Evolutionary conservation across 352 stramenopile species (phyloP), one percentile per base, ranked within the genome.

Genomic region (Phytopythium oedochilum): DNA sequence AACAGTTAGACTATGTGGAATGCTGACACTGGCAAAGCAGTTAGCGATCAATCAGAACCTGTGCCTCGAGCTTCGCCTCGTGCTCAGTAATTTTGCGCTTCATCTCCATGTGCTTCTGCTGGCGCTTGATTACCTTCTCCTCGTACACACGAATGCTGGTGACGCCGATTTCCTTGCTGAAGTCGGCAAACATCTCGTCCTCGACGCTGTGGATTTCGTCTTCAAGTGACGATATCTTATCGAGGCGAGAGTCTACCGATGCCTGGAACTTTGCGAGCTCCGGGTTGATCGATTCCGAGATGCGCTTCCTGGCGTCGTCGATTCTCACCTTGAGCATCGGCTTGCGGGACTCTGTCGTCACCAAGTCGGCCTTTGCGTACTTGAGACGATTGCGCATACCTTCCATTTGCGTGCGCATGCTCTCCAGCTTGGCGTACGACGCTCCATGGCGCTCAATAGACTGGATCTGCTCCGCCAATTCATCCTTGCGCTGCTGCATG

Each of bases 91-190:
- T 83, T 58, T 82, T 86, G 20, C 79, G 83, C 23, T 78, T 74
- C 53, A 73, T 89, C 9, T 90, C 76, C 42, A 82, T 66, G n/a
- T 76, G 66, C 29, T 88, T 72, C 28, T 88, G 68, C 36, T 90
- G 80, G 3, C 81, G 79, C 64, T 97, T 96, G 3, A 97, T 65
- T 12, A 97, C 91, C 20, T 88, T 96, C 56, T 97, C 89, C 71
- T 98, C 94, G 62, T 98, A 98, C 8, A 91, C 70, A 23, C 86
- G 84, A 46, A 96, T 92, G 53, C 78, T 96, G 23, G 75, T 59
- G 17, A 96, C 74, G 14, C 86, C 86, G 49, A 96, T 71, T 38
- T 73, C 54, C 42, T 84, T 64, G 38, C 86, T 94, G 59, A 96
- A 95, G 7, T 82, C 73, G 17, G 73, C 71, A 63, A 96, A 96